Percentiles rank a stretch among this genome's conserved stretches.
Evolutionary conservation across 2,329 filamentous ascomycete species (phyloP).

Genomic region (Plenodomus tracheiphilus): DNA sequence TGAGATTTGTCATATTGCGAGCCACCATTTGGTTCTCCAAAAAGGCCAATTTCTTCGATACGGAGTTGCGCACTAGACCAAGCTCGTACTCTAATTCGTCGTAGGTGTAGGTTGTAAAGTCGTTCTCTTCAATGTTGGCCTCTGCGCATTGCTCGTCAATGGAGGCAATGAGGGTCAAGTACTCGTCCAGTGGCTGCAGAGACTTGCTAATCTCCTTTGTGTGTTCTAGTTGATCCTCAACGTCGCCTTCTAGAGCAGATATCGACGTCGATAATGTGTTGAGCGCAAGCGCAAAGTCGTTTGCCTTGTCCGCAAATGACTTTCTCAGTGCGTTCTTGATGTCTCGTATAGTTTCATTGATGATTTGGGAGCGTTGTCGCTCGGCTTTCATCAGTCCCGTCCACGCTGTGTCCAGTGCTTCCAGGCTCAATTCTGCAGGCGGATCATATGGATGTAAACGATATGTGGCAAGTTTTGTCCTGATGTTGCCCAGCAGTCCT

Average conservation of each 20-base stretch:
- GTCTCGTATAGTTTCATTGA: conserved; percentile 97
- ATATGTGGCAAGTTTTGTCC: conserved; percentile 97
- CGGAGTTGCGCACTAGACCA: conserved; percentile 84
- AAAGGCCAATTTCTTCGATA: conserved; percentile 95
- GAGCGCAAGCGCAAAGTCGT: conserved; percentile 93
- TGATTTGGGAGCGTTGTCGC: conserved; percentile 85
- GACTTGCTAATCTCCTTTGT: conserved; percentile 84
- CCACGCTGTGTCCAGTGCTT: conserved; percentile 84
- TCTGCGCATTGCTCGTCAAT: conserved; percentile 89
- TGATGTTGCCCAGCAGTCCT: conserved; percentile 94
- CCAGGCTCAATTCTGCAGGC: conserved; percentile 78
- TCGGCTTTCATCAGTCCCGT: conserved; percentile 76
- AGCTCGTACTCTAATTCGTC: conserved; percentile 95
- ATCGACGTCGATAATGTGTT: conserved; percentile 95
- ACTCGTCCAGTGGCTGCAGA: conserved; percentile 85
- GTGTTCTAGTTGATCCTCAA: conserved; percentile 90
- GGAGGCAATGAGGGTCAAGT: conserved; percentile 81
- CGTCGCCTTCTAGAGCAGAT: conserved; percentile 93
- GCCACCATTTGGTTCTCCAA: conserved; percentile 98
- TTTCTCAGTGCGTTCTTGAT: conserved; percentile 95
- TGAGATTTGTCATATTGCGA: conserved; percentile 97
- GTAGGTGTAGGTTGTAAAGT: conserved; percentile 99
- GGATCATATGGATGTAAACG: conserved; percentile 88
- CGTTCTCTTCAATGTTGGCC: conserved; percentile 98
- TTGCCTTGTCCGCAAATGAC: conserved; percentile 96